phyloP scores from a whole-genome alignment of 495 filamentous ascomycete genomes.

The Margaritispora aquatica region DNA sequence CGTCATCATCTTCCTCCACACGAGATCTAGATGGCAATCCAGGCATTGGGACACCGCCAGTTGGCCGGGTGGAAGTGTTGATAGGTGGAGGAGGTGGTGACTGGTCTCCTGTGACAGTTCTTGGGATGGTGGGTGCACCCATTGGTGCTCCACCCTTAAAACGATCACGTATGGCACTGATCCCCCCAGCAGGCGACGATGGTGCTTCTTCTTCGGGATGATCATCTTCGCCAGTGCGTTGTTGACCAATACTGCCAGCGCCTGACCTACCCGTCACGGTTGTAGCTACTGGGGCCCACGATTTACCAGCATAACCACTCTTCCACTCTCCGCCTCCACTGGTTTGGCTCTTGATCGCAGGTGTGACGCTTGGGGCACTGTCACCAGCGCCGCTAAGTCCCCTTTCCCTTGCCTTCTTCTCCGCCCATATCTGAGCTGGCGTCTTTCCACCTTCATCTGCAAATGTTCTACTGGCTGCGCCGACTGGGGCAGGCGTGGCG shows the following conservation, averaged over 20 bases:
- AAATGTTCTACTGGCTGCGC: slow-evolving; percentile 83
- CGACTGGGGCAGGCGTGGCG: slow-evolving; percentile 51
- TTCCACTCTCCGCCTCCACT: slow-evolving; percentile 77
- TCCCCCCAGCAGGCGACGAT: slow-evolving; percentile 47
- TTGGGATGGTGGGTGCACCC: slow-evolving; percentile 43
- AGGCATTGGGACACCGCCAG: slow-evolving; percentile 61
- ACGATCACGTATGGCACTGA: slow-evolving; percentile 67
- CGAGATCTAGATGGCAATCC: slow-evolving; percentile 58
- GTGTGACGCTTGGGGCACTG: slow-evolving; percentile 31
- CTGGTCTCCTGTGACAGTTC: slow-evolving; percentile 37
- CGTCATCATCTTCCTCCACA: slow-evolving; percentile 46
- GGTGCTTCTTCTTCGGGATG: slow-evolving; percentile 38
- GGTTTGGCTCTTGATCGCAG: slow-evolving; percentile 55
- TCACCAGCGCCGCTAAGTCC: slow-evolving; percentile 42
- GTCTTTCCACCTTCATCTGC: slow-evolving; percentile 94
- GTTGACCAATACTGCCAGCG: slow-evolving; percentile 47
- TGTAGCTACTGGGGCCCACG: slow-evolving; percentile 78
- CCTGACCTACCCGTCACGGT: slow-evolving; percentile 59
- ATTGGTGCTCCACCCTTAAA: slow-evolving; percentile 68
- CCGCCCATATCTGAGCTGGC: slow-evolving; percentile 93
- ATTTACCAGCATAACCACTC: slow-evolving; percentile 82
- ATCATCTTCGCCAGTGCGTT: slow-evolving; percentile 51
- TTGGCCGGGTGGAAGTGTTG: slow-evolving; percentile 46
- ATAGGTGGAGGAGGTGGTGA: slow-evolving; percentile 51
- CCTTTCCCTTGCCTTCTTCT: slow-evolving; percentile 83